phyloP scores from a whole-genome alignment of 2,329 filamentous ascomycete species.

The Parafenestella ontariensis region DNA sequence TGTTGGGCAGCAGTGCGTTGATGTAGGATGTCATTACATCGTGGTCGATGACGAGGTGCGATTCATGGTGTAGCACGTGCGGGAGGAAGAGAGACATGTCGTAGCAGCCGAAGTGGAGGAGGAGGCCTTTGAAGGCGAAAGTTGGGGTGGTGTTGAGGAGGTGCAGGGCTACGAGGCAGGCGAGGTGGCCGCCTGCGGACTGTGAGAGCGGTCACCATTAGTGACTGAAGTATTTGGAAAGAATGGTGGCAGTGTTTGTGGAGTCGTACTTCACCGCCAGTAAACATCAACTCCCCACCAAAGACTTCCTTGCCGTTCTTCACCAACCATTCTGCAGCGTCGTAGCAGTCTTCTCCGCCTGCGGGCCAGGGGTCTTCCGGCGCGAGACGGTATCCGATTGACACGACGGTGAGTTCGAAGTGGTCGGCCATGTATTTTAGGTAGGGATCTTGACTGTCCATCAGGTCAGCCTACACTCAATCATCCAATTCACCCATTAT shows the following conservation, averaged over 20 bases:
- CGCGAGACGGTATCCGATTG: constrained; percentile 66
- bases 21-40: constrained; percentile 57
- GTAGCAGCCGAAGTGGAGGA: constrained; percentile 62
- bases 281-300: constrained; percentile 53
- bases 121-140: constrained; percentile 57
- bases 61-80: constrained; percentile 47
- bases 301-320: constrained; percentile 55
- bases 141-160: constrained; percentile 49
- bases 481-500: background rate
- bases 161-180: constrained; percentile 56
- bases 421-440: constrained; percentile 60
- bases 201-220: constrained; percentile 22
- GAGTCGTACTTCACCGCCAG: constrained; percentile 48
- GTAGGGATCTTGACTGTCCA: constrained; percentile 55
- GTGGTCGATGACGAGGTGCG: constrained; percentile 54
- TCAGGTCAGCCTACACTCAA: constrained; percentile 3
- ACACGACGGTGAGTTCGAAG: constrained; percentile 59
- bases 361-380: constrained; percentile 66
- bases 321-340: constrained; percentile 62
- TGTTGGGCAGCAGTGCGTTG: constrained; percentile 55
- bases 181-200: constrained; percentile 61
- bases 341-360: constrained; percentile 63
- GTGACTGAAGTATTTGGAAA: background rate
- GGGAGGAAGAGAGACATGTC: constrained; percentile 57
- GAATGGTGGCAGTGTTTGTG: constrained; percentile 1